Evolutionary conservation across 345 rosid species (phyloP).

Genomic region (Eucalyptus sideroxylon): DNA sequence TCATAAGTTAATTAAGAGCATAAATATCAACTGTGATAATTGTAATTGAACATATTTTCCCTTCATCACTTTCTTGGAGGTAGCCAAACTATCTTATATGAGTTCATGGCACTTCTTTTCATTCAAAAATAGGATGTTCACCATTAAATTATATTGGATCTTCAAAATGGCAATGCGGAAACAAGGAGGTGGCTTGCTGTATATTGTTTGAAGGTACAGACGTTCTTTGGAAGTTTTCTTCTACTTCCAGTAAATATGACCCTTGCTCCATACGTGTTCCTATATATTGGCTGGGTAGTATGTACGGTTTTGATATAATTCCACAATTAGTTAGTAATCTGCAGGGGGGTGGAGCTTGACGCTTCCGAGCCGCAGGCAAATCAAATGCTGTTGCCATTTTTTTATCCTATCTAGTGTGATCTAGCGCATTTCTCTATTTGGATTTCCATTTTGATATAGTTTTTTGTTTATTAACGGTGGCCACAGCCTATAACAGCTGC

Average conservation of each 20-base stretch:
- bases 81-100: neutral
- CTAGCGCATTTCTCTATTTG: neutral
- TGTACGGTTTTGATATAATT: neutral
- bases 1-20: neutral
- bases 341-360: too few relatives aligned
- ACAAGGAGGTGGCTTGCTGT: constrained; percentile 98
- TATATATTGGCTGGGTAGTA: neutral
- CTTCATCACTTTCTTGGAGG: neutral
- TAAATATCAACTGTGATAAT: neutral
- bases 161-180: constrained; percentile 94
- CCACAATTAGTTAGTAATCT: too few relatives aligned
- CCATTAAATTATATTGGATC: constrained; percentile 96
- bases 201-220: constrained; percentile 76
- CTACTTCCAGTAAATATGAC: neutral
- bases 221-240: neutral
- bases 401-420: neutral
- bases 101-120: neutral
- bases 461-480: neutral
- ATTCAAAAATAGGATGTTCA: constrained; percentile 94
- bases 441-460: neutral
- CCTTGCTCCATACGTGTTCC: neutral
- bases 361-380: too few relatives aligned
- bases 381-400: too few relatives aligned
- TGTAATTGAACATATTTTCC: neutral
- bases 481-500: neutral